A percentile compares a stretch with the other conserved stretches of the same genome.
phyloP scores from a whole-genome alignment of 2,329 filamentous ascomycete species.

The Pseudogymnoascus sp. region DNA sequence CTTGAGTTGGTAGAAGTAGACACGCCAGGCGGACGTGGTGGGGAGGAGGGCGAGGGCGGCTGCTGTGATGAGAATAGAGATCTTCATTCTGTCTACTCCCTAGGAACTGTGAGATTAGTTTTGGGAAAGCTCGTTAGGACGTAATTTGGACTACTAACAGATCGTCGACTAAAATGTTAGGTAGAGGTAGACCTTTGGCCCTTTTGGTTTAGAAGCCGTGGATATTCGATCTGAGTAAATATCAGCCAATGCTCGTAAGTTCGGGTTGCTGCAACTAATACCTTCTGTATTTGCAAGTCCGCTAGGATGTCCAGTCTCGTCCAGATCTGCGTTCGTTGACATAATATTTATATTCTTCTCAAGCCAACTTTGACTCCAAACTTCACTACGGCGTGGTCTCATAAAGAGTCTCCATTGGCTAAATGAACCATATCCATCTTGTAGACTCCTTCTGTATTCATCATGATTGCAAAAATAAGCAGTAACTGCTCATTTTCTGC shows the following conservation, averaged over 20 bases:
- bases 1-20: slow-evolving; percentile 6
- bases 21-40: background rate
- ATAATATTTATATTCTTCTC: background rate
- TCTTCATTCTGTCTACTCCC: background rate
- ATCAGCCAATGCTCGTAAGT: too few relatives aligned
- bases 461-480: background rate
- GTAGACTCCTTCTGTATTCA: background rate
- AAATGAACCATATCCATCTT: background rate
- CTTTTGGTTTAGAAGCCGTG: background rate
- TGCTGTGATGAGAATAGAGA: background rate
- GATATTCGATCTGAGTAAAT: background rate
- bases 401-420: background rate
- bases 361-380: background rate
- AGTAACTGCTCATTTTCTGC: background rate
- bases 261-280: too few relatives aligned
- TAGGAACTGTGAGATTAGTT: background rate
- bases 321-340: background rate
- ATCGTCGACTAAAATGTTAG: background rate
- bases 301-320: background rate
- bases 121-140: background rate
- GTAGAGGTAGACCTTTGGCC: background rate
- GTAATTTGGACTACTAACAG: background rate
- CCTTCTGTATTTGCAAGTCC: too few relatives aligned
- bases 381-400: background rate
- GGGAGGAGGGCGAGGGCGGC: background rate